Conservation (phyloP, 1,139 yeast species). For the Nadsonia commutata region DNA sequence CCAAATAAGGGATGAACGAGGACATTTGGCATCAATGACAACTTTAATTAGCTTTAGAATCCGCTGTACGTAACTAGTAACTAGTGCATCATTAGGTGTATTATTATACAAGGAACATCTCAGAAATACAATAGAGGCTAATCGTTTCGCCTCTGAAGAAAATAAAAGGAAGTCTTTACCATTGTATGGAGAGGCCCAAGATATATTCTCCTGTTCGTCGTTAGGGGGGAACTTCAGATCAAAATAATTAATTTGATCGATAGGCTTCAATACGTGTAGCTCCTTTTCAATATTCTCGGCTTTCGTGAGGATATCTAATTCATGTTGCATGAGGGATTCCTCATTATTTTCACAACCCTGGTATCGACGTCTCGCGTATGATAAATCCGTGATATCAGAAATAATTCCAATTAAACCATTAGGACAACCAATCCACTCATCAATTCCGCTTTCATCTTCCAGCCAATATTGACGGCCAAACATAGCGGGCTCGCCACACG, state of each 20-base stretch:
- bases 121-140: background rate
- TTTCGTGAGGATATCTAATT: conserved; percentile 2
- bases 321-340: conserved; percentile 1
- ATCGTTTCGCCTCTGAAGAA: conserved; percentile 3
- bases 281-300: conserved; percentile 3
- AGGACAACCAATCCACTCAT: conserved; percentile 5
- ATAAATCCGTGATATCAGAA: conserved; percentile 3
- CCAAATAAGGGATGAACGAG: background rate
- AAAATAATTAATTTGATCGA: background rate
- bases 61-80: background rate
- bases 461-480: conserved; percentile 3
- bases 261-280: background rate
- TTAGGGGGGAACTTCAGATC: background rate
- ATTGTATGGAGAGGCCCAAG: background rate
- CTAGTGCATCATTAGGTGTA: background rate
- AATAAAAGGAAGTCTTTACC: conserved; percentile 1
- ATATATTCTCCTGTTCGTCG: conserved; percentile 1
- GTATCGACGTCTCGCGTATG: conserved; percentile 2
- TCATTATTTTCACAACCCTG: conserved; percentile 2
- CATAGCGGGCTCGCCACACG: conserved; percentile 3
- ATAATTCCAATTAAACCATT: conserved; percentile 3
- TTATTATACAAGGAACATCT: background rate
- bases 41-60: background rate
- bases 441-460: conserved; percentile 1
- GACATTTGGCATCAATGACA: background rate